phyloP scores from a whole-genome alignment of 331 rosid species.

The Quercus tomentella region DNA sequence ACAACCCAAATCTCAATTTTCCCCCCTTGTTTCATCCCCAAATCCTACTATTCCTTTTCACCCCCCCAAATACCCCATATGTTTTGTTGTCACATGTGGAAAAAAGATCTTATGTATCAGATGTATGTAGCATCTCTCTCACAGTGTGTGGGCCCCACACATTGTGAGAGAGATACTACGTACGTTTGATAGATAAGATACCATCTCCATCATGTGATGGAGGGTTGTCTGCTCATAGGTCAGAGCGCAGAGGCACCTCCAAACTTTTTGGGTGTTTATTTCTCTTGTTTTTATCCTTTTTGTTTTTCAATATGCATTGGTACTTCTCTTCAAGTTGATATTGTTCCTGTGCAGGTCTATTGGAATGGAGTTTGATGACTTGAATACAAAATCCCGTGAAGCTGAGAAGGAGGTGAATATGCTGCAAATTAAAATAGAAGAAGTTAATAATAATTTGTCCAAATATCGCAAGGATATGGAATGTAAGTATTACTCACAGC shows the following conservation, averaged over 20 bases:
- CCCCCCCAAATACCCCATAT: no score
- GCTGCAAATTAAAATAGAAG: constrained; percentile 74
- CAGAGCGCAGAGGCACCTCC: background rate
- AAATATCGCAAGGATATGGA: constrained; percentile 76
- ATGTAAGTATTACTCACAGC: constrained; percentile 49
- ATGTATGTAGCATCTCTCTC: no score
- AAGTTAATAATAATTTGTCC: constrained; percentile 53
- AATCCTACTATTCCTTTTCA: no score
- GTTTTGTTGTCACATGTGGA: no score
- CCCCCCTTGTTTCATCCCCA: no score
- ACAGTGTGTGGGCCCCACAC: no score
- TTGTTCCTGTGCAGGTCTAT: constrained; percentile 43
- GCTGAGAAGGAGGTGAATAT: constrained; percentile 82
- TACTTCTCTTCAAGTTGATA: constrained; percentile 17
- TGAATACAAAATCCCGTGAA: constrained; percentile 69
- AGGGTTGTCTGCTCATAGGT: background rate
- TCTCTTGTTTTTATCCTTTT: background rate
- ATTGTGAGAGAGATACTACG: no score
- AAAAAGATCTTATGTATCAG: no score
- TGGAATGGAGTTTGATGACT: constrained; percentile 66
- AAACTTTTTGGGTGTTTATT: background rate
- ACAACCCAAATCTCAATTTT: no score
- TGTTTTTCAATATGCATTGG: background rate
- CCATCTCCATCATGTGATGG: background rate
- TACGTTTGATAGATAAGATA: no score